Conservation (phyloP, 768 basidiomycete species). For the Kwoniella dejecticola region DNA sequence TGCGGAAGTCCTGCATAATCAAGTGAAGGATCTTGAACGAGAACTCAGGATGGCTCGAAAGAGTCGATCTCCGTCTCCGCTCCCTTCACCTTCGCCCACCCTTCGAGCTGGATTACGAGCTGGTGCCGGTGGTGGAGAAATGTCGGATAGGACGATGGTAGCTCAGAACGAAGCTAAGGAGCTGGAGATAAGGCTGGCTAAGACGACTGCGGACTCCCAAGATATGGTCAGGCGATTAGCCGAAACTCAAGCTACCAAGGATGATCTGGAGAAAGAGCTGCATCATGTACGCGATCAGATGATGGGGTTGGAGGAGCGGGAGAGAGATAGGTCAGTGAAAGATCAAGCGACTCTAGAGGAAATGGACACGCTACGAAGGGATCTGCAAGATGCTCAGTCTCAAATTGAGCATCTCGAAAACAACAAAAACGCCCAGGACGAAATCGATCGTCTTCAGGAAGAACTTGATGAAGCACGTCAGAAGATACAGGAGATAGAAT, state of each 20-base stretch:
- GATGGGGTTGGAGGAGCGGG: conserved; percentile 17
- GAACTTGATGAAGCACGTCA: conserved; percentile 12
- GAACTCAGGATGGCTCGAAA: conserved; percentile 13
- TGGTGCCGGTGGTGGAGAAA: background rate
- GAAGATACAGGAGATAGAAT: background rate
- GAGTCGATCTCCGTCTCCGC: conserved; percentile 13
- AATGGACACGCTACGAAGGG: background rate
- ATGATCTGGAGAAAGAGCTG: conserved; percentile 4
- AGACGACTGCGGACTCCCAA: conserved; percentile 32
- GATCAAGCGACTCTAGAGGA: conserved; percentile 3
- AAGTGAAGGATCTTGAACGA: conserved; percentile 21
- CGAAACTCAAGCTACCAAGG: background rate
- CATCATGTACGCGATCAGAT: background rate
- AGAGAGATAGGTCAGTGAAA: conserved; percentile 23
- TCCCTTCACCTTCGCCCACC: background rate
- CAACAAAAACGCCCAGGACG: background rate
- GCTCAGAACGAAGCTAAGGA: conserved; percentile 38
- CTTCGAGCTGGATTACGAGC: background rate
- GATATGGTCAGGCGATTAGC: conserved; percentile 5
- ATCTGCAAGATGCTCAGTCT: conserved; percentile 18
- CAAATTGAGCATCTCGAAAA: background rate
- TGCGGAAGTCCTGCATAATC: conserved; percentile 31
- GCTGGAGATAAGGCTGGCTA: conserved; percentile 43
- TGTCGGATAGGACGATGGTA: conserved; percentile 30
- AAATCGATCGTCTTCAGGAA: conserved; percentile 2